Base-by-base conservation (phyloP, 768 basidiomycete species). In the Lactarius deliciosus region DNA sequence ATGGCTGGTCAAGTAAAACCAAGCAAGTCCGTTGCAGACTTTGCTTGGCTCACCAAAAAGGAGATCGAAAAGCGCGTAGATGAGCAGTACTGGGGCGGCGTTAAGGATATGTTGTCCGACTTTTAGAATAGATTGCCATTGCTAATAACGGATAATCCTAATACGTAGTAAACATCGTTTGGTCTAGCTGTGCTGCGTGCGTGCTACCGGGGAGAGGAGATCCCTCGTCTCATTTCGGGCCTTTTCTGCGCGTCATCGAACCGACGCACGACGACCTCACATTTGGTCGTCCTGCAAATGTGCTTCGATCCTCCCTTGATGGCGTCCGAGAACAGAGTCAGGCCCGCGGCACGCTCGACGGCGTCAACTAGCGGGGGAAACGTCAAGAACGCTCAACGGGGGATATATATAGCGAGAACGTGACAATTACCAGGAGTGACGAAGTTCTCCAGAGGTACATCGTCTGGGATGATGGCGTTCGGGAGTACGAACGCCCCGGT, bases 401-500 rank as follows among this genome's bases (percentile, higher is more conserved):
- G 56, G 11, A 32, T 11, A 30, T 28, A 28, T 28, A 30, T 30
- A 11, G 36, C n/a, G 40, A 66, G 38, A 38, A 41, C 16, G 57
- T 38, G 45, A 34, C 9, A 73, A 84, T 60, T 76, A 94, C 95
- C 84, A 60, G 95, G 93, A 45, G 90, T 86, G 28, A 90, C 79
- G 75, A 99, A 99, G 68, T 81, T 83, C 73, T 90, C 84, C 59
- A 99, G 76, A 43, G 91, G 85, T 1, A 89, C 83, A 57, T 90
- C 85, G 70, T 99, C 95, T 0, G 91, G 85, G 67, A 99, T 98
- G 62, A 84, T 79, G n/a, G 92, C 87, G 76, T 99, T 99, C 0
- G 97, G 97, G 15, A 99, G 83, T 7, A 98, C 92, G 75, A 99
- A 99, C 13, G 96, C 97, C 15, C 96, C 97, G 3, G 91, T 86